Evolutionary conservation across 1,284 basidiomycete genomes (phyloP), one percentile per base, ranked within the genome.

Genomic region (Apiotrichum laibachii): DNA sequence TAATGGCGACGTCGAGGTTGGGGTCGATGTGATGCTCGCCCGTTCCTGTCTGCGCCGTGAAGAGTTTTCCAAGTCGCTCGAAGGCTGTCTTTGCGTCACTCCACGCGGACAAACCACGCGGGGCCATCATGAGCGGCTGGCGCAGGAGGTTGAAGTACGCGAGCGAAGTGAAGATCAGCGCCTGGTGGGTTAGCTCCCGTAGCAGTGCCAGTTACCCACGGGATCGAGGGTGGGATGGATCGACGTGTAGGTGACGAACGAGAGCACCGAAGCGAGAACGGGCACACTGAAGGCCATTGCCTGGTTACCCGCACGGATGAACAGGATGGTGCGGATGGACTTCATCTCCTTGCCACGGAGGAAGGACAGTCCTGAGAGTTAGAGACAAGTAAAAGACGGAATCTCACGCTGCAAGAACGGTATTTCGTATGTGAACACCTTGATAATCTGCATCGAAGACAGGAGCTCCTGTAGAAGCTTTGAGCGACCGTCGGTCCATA

Each of bases 401-500:
- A 11, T 72, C 81, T 71, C 57, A 85, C 86, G 80, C 61, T 84
- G 80, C 46, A 88, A 70, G 72, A 86, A 87, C 1, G 86, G 85
- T 1, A 80, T 67, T 72, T 88, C 87, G 62, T 87, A 88, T 19
- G 83, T 85, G 72, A 90, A 89, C 67, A 87, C 87, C 72, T 90
- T 90, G 65, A 89, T 85, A 19, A 90, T 82, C 9, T 86, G 82
- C 85, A 89, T 88, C 0, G 83, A 85, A 42, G 84, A 83, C 13
- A 90, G 73, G 1, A 88, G 82, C 69, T 89, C 91, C 72, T 91
- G 89, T 8, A 93, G 81, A 2, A 92, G 77, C 67, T 89, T 89
- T 7, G 88, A 87, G 16, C 92, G 83, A 66, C 88, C 88, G 71
- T 97, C 94, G 0, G 89, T 90, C 81, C 84, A 89, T 56, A 81